Evolutionary conservation across 148 eudicot species (phyloP).

Genomic region (Limonium bicolor): DNA sequence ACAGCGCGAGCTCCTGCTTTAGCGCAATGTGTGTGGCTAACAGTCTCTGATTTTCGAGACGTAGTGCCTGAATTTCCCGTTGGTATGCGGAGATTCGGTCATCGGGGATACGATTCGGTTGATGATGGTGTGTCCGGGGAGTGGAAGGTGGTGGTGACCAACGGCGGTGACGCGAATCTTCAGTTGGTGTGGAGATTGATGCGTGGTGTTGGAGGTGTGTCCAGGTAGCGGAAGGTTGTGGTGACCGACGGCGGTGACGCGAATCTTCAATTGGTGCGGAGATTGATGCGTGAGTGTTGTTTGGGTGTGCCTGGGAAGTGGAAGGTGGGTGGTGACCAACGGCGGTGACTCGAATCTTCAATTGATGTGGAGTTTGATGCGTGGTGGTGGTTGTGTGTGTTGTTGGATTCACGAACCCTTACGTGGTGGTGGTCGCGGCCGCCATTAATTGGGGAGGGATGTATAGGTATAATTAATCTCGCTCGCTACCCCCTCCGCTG

Average conservation of each 20-base stretch:
- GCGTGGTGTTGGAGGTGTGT: too few species aligned
- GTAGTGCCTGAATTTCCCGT: constrained; percentile 43
- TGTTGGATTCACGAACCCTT: too few species aligned
- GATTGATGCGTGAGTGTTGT: too few species aligned
- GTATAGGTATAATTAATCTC: too few species aligned
- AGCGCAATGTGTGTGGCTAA: constrained; percentile 41
- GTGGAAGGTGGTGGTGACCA: constrained; percentile 6
- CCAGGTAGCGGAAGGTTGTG: constrained; percentile 6
- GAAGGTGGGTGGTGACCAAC: constrained; percentile 5
- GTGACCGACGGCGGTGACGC: constrained; percentile 9
- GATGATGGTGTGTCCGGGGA: too few species aligned
- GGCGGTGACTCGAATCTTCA: constrained; percentile 15
- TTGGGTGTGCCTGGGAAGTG: too few species aligned
- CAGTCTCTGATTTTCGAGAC: constrained; percentile 41
- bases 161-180: constrained; percentile 14
- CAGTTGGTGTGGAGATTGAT: constrained; percentile 8
- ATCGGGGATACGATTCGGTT: too few species aligned
- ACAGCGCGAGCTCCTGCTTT: constrained; percentile 42
- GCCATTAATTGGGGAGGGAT: too few species aligned
- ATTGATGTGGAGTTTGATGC: too few species aligned
- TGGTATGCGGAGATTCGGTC: constrained; percentile 23
- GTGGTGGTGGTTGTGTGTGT: too few species aligned
- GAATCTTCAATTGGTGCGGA: constrained; percentile 11
- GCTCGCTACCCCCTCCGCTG: too few species aligned
- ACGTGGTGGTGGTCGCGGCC: too few species aligned